Evolutionary conservation across 208 protist species (phyloP).

Genomic region (Leishmania martiniquensis): DNA sequence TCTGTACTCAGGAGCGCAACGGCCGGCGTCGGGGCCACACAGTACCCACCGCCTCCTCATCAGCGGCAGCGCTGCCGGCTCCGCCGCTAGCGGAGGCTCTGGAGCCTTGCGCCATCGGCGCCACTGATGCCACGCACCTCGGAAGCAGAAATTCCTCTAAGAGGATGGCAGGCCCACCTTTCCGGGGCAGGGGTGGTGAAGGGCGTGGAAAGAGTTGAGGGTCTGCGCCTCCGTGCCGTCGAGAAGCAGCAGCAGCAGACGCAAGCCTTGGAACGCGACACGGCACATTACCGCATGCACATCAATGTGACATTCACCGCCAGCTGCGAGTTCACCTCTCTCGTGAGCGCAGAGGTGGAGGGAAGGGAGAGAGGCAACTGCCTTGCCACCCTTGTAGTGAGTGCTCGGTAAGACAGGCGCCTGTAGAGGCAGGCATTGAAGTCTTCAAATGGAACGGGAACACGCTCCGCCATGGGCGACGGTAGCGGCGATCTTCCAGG

Average conservation of each 20-base stretch:
- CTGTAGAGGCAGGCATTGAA: constrained; percentile 69
- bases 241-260: constrained; percentile 50
- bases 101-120: too few relatives aligned
- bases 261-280: constrained; percentile 86
- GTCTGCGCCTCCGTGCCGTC: constrained; percentile 73
- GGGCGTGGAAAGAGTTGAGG: constrained; percentile 80
- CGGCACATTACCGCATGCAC: constrained; percentile 75
- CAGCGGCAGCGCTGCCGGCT: too few relatives aligned
- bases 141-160: constrained; percentile 31
- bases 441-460: constrained; percentile 71
- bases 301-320: constrained; percentile 64
- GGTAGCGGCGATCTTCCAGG: neutral
- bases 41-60: too few relatives aligned
- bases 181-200: constrained; percentile 61
- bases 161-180: constrained; percentile 69
- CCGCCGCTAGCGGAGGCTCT: too few relatives aligned
- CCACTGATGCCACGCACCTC: too few relatives aligned
- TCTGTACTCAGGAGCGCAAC: too few relatives aligned
- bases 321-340: constrained; percentile 61
- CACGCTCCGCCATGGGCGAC: constrained; percentile 23
- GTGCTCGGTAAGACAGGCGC: constrained; percentile 66
- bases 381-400: constrained; percentile 55
- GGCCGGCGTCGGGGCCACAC: too few relatives aligned
- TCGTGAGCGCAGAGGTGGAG: constrained; percentile 62
- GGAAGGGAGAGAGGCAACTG: constrained; percentile 43